A percentile compares a stretch with the other conserved stretches of the same genome.
Conservation (phyloP, 441 rosid species). For the Populus trichocarpa region DNA sequence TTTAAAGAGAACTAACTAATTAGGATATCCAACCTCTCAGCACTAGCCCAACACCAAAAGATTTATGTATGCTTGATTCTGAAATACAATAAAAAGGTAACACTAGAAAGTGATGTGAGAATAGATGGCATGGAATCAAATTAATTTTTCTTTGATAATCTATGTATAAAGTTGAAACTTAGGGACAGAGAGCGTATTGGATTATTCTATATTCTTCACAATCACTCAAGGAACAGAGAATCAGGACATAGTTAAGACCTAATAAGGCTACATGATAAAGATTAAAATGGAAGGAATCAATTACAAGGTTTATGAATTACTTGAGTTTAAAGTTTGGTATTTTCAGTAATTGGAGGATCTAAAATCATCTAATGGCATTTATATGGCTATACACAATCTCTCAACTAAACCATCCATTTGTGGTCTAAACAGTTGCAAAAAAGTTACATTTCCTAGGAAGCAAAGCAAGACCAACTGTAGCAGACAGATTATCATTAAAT, state of each 20-base stretch:
- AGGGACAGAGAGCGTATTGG: not conserved
- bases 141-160: not conserved
- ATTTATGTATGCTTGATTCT: not conserved
- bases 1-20: not conserved
- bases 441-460: not conserved
- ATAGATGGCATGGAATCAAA: not conserved
- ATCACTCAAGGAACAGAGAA: not conserved
- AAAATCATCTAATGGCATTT: not conserved
- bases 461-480: not conserved
- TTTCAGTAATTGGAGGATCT: not conserved
- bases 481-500: not conserved
- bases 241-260: not conserved
- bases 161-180: not conserved
- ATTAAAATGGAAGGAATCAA: not conserved
- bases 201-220: not conserved
- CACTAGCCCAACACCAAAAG: not conserved
- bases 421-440: not conserved
- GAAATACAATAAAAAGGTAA: not conserved
- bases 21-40: not conserved
- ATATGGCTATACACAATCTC: not conserved
- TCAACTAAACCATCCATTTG: not conserved
- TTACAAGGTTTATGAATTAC: constrained; percentile 4
- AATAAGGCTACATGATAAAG: not conserved
- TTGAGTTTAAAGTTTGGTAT: not conserved
- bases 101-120: not conserved